Evolutionary conservation across 2,329 filamentous ascomycete genomes (phyloP).

Genomic region (Fusarium udum): DNA sequence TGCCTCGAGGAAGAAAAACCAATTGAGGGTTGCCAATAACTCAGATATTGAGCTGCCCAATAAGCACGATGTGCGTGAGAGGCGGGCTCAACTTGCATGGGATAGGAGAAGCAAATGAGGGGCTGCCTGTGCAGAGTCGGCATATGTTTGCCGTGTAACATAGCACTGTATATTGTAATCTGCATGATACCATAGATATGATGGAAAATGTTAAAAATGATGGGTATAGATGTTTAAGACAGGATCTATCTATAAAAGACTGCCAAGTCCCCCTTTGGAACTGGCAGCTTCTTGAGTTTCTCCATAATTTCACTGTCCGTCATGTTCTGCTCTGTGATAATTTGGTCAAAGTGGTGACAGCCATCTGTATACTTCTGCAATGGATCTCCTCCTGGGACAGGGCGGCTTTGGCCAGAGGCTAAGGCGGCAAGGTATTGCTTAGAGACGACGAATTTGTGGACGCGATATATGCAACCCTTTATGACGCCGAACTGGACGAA

Average conservation of each 20-base stretch:
- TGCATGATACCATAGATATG: slow-evolving; percentile 44
- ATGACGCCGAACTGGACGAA: slow-evolving; percentile 96
- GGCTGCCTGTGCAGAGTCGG: background rate
- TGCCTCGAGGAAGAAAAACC: slow-evolving; percentile 28
- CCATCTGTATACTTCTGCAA: slow-evolving; percentile 78
- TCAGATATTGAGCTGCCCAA: slow-evolving; percentile 53
- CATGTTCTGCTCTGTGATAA: slow-evolving; percentile 78
- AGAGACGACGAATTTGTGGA: slow-evolving; percentile 88
- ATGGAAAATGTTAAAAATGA: slow-evolving; percentile 33
- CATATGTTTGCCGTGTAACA: slow-evolving; percentile 30
- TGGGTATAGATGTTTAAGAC: slow-evolving; percentile 7
- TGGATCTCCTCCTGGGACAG: slow-evolving; percentile 55
- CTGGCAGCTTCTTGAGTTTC: slow-evolving; percentile 67
- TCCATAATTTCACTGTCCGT: slow-evolving; percentile 76
- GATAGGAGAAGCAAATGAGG: slow-evolving; percentile 14
- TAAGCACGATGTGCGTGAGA: slow-evolving; percentile 47
- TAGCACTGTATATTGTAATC: slow-evolving; percentile 43
- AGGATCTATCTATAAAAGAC: slow-evolving; percentile 60
- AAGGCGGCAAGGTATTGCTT: slow-evolving; percentile 68
- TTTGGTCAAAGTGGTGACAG: slow-evolving; percentile 81
- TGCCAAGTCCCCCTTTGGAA: slow-evolving; percentile 62
- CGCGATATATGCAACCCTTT: slow-evolving; percentile 91
- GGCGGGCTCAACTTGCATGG: slow-evolving; percentile 39
- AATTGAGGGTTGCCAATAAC: slow-evolving; percentile 52
- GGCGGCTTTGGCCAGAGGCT: slow-evolving; percentile 62